phyloP scores from a whole-genome alignment of 192 early-diverging fungal species.

The Allomyces macrogynus region DNA sequence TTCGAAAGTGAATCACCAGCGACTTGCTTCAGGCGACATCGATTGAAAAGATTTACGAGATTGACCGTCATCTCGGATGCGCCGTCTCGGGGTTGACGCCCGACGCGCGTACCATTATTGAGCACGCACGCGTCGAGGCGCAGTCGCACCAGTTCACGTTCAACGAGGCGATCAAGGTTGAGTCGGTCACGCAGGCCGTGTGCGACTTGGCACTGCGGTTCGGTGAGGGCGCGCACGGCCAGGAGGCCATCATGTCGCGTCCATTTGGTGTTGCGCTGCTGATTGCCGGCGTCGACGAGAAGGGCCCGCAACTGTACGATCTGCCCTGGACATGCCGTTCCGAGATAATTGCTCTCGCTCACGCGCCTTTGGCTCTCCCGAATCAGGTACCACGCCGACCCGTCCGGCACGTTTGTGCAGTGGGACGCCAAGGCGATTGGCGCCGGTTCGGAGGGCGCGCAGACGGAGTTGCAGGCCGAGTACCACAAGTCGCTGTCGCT shows the following conservation, averaged over 20 bases:
- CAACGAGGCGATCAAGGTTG: slow-evolving; percentile 85
- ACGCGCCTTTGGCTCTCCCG: not conserved
- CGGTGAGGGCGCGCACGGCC: slow-evolving; percentile 86
- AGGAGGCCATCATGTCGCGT: slow-evolving; percentile 93
- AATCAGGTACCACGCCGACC: slow-evolving; percentile 76
- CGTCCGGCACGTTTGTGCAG: slow-evolving; percentile 87
- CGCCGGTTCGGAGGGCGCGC: slow-evolving; percentile 94
- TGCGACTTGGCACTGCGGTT: slow-evolving; percentile 95
- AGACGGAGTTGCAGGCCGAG: slow-evolving; percentile 91
- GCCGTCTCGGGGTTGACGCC: slow-evolving; percentile 94
- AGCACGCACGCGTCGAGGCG: slow-evolving; percentile 87
- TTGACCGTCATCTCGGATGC: slow-evolving; percentile 84
- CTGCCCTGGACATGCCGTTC: not conserved
- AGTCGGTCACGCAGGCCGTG: slow-evolving; percentile 90
- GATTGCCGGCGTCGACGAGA: slow-evolving; percentile 93
- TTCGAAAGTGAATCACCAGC: slow-evolving; percentile 91
- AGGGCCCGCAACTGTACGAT: slow-evolving; percentile 87
- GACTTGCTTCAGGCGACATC: slow-evolving; percentile 75
- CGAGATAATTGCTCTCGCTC: not conserved
- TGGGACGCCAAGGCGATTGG: slow-evolving; percentile 98
- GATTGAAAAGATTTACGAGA: slow-evolving; percentile 96
- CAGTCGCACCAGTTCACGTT: slow-evolving; percentile 93
- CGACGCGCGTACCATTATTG: slow-evolving; percentile 94
- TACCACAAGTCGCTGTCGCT: slow-evolving; percentile 80
- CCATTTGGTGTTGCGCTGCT: slow-evolving; percentile 98